phyloP scores from a whole-genome alignment of 331 rosid species.

The Acacia pycnantha region DNA sequence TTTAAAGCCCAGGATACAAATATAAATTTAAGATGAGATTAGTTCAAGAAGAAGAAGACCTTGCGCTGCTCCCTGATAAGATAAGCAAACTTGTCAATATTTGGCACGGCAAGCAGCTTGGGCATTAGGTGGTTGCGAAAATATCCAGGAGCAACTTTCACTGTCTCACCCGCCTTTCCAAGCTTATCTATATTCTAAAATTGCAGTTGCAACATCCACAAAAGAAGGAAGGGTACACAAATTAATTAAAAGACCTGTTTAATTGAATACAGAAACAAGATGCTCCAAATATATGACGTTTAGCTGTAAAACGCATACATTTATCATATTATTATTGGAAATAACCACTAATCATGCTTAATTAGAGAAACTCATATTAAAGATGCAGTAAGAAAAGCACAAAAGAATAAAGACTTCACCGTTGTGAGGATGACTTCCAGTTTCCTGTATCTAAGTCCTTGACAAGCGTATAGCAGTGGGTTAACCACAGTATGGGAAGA shows the following conservation, averaged over 20 bases:
- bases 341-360: not conserved
- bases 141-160: slow-evolving; percentile 91
- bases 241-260: not conserved
- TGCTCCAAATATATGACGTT: not conserved
- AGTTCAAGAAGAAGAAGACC: slow-evolving; percentile 27
- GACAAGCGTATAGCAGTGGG: slow-evolving; percentile 63
- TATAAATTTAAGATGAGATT: not conserved
- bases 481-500: slow-evolving; percentile 49
- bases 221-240: not conserved
- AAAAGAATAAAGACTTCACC: slow-evolving; percentile 35
- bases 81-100: slow-evolving; percentile 82
- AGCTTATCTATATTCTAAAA: slow-evolving; percentile 72
- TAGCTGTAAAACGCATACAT: not conserved
- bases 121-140: slow-evolving; percentile 98
- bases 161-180: slow-evolving; percentile 85
- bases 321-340: not conserved
- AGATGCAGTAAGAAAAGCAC: not conserved
- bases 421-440: slow-evolving; percentile 83
- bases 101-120: slow-evolving; percentile 89
- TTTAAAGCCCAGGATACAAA: not conserved
- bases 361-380: not conserved
- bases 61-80: slow-evolving; percentile 78
- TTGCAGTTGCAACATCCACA: slow-evolving; percentile 8
- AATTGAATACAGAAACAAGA: not conserved
- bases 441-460: slow-evolving; percentile 76